Base-by-base conservation (phyloP, 345 rosid genomes). In the Sisymbrium irio region DNA sequence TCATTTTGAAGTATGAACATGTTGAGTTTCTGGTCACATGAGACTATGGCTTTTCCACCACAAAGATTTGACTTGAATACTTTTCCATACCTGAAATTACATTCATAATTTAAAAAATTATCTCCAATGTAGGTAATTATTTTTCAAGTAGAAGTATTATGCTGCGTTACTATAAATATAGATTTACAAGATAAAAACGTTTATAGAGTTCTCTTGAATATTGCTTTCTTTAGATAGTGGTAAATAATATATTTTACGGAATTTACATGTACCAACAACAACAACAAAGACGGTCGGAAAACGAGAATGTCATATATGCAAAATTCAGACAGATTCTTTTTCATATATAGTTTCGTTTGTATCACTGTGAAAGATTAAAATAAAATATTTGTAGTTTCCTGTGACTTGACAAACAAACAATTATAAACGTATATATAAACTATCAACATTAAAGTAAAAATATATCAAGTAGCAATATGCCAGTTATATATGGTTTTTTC, bases 21-120 rank as follows among this genome's bases (percentile, higher is more conserved):
- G 85, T 89, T 93, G 71, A 91, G 83, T 65, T 91, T 96, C 30
- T 78, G 77, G 82, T 91, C 94, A 62, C 97, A 90, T 7, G 97
- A 91, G 12, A 93, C 96, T 66, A 93, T 80, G 25, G 96, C 79
- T 18, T 90, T 89, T 1, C 87, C 88, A 14, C 98, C 97, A 77
- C 92, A 91, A 28, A 93, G 45, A 79, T 88, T 87, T 14, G 97
- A 87, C 63, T 80, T 89, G 83, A 93, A 93, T 45, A 93, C 86
- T 63, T 59, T 86, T 20, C 98, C 98, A 36, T 89, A 88, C 59
- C 97, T 93, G 62, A 59, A 50, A 25, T 25, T 41, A 41, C 5
- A 40, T 25, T 51, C 70, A 61, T 14, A 64, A 37, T 30, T 71
- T 6, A 14, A 9, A 9, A 18, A 69, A 19, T 32, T 17, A 39